Percentiles rank a stretch among this genome's conserved stretches.
Conservation (phyloP, 1,139 yeast species). For the Yamadazyma kanchanaburiensis region DNA sequence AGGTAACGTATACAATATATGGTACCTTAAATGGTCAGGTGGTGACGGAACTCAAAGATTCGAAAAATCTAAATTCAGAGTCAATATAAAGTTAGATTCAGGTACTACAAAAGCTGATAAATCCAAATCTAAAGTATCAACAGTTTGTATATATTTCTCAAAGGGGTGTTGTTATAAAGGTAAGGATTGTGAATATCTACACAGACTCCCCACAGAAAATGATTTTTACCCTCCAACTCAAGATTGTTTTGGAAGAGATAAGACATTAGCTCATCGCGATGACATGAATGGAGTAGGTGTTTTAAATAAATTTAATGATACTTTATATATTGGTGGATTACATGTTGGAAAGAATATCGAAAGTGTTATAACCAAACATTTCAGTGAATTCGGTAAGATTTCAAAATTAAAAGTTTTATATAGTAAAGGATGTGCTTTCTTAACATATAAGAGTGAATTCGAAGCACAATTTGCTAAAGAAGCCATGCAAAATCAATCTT, state of each 20-base stretch:
- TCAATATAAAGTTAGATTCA: constrained; percentile 59
- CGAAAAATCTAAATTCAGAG: constrained; percentile 42
- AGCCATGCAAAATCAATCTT: constrained; percentile 81
- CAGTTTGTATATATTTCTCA: constrained; percentile 81
- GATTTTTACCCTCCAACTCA: constrained; percentile 57
- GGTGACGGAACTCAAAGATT: constrained; percentile 46
- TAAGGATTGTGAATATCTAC: constrained; percentile 69
- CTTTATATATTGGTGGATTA: constrained; percentile 76
- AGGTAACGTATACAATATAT: constrained; percentile 76
- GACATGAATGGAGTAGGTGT: constrained; percentile 96
- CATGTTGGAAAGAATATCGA: constrained; percentile 28
- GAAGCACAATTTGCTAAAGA: constrained; percentile 94
- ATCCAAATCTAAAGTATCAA: constrained; percentile 17
- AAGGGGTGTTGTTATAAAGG: constrained; percentile 86
- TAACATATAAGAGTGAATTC: constrained; percentile 62
- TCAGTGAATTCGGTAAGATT: constrained; percentile 77
- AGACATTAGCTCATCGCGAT: constrained; percentile 76
- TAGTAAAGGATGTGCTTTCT: constrained; percentile 72
- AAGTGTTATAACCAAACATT: constrained; percentile 40
- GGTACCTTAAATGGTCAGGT: constrained; percentile 89
- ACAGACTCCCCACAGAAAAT: constrained; percentile 59
- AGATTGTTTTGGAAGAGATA: constrained; percentile 94
- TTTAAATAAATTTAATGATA: constrained; percentile 64
- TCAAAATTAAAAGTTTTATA: constrained; percentile 62
- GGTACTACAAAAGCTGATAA: constrained; percentile 73